These are phyloP conservation scores for Irpex lacteus DNA, from an alignment of 1,284 basidiomycete genomes.

Conservation along the genomic window DNA sequence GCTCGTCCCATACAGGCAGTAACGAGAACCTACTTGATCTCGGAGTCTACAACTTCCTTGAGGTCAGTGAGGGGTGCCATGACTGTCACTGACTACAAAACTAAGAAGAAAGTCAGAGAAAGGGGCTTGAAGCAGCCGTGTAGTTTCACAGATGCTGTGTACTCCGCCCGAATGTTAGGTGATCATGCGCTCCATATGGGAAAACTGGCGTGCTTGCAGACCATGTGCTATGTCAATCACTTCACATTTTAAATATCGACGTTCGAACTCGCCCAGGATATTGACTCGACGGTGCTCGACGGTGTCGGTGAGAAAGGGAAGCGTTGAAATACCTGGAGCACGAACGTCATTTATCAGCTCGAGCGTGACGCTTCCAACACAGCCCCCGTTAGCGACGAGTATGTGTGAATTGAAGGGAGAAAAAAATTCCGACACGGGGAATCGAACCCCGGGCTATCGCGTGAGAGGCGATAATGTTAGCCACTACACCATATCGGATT, in stretches of 20 bases:
- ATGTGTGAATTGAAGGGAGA: background rate
- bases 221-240: background rate
- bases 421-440: slow-evolving; percentile 4
- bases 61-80: slow-evolving; percentile 51
- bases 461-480: slow-evolving; percentile 7
- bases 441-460: slow-evolving; percentile 6
- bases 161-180: background rate
- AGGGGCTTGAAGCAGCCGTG: background rate
- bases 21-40: slow-evolving; percentile 54
- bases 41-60: slow-evolving; percentile 55
- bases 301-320: too few relatives aligned
- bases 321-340: too few relatives aligned
- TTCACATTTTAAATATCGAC: background rate
- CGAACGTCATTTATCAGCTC: too few relatives aligned
- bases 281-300: too few relatives aligned
- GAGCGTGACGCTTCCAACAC: too few relatives aligned
- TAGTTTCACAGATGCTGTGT: background rate
- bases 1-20: slow-evolving; percentile 3
- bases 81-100: background rate
- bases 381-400: too few relatives aligned
- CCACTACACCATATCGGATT: slow-evolving; percentile 5
- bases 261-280: background rate
- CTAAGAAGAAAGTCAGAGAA: background rate
- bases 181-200: background rate
- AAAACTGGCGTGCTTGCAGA: background rate